Base-by-base conservation (phyloP, 108 stramenopile species). In the Mediolabrus comicus region DNA sequence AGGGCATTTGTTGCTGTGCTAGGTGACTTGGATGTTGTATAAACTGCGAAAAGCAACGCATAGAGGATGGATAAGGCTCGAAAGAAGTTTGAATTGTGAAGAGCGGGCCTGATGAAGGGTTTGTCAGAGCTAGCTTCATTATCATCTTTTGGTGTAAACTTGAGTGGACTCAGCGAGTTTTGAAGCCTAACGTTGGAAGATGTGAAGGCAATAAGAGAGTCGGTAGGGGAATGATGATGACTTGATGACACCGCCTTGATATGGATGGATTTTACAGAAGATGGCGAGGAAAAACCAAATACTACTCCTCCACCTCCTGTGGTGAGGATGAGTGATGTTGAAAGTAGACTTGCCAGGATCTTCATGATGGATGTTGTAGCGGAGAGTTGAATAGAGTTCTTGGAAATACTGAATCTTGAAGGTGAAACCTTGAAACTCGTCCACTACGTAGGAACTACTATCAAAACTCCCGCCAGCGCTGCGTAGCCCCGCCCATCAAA, bases 61-160 rank as follows among this genome's bases (percentile, higher is more conserved):
- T 71, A 71, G 4, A 71, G 53, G n/a, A 78, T 66, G 8, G 69
- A 57, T 10, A 71, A 6, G 9, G 65, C 36, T 25, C 77, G 77
- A 46, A 78, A 78, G 36, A 78, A 17, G 36, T 58, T 53, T 2
- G 77, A 78, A 22, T 78, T 78, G 65, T 78, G 77, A 0, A 65
- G 26, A 7, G 77, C 77, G n/a, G 77, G 77, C 9, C 65, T 69
- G 27, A 78, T 78, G 62, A 70, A 78, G 29, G 69, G 65, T 24
- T 63, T 35, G 10, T 65, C 62, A 26, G 52, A 32, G 24, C 35
- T 59, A 10, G 25, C 51, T 25, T 64, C 63, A 39, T 29, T 65
- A 35, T 29, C 43, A 34, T 54, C 70, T 24, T 51, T 31, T 25
- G 57, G 68, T 19, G 68, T 69, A 28, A 69, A 59, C 26, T 8